These are phyloP conservation scores for peach (Prunus persica) DNA, from an alignment of 306 rosid species.

Conservation along the genomic window Prunus_persica_NCBIv2 NC_034009.1:44794001-44794500, in stretches of 20 bases:
- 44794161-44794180: neutral
- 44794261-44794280: neutral
- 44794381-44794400: neutral
- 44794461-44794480: constrained; percentile 94
- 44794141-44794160: neutral
- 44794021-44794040: neutral
- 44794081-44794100: neutral
- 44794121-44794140: neutral
- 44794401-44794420: constrained; percentile 99
- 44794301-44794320: neutral
- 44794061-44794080: neutral
- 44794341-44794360: neutral
- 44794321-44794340: neutral
- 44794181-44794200: neutral
- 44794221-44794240: neutral
- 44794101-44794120: neutral
- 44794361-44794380: neutral
- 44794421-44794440: constrained; percentile 90
- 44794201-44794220: neutral
- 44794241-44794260: neutral
- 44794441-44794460: constrained; percentile 97
- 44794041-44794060: neutral
- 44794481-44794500: constrained; percentile 85
- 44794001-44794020: neutral
- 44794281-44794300: neutral